Conservation (phyloP, 371 early-diverging fungal genomes). For the Amoeboradix gromovi region DNA sequence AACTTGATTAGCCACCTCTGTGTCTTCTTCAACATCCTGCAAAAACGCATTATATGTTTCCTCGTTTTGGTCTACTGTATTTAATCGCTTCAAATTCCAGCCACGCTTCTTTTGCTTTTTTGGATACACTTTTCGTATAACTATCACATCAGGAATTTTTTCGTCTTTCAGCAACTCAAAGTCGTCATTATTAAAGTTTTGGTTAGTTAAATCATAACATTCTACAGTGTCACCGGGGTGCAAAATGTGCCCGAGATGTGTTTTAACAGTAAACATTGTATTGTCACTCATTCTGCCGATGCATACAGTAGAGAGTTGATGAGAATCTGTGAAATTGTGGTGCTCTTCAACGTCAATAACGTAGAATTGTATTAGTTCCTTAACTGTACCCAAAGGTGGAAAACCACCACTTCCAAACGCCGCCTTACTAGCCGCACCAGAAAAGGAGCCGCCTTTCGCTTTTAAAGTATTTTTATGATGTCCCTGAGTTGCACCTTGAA, state of each 20-base stretch:
- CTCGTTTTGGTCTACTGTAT: conserved; percentile 41
- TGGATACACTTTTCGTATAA: conserved; percentile 69
- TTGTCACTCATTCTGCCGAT: conserved; percentile 34
- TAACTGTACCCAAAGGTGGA: conserved; percentile 21
- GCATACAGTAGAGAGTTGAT: conserved; percentile 15
- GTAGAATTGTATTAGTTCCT: conserved; percentile 52
- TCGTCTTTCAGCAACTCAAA: conserved; percentile 33
- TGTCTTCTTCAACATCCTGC: conserved; percentile 84
- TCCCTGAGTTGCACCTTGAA: not conserved
- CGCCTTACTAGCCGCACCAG: conserved; percentile 52
- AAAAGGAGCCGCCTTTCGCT: conserved; percentile 28
- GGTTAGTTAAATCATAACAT: conserved; percentile 34
- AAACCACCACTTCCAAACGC: conserved; percentile 9
- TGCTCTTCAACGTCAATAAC: conserved; percentile 68
- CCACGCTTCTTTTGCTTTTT: conserved; percentile 43
- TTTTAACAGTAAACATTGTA: conserved; percentile 38
- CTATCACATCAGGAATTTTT: conserved; percentile 43
- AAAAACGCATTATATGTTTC: conserved; percentile 20
- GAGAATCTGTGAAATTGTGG: conserved; percentile 21
- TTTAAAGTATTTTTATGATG: conserved; percentile 3
- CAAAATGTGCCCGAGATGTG: conserved; percentile 69
- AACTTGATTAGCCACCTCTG: conserved; percentile 18
- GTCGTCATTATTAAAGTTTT: conserved; percentile 66
- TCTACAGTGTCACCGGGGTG: conserved; percentile 56
- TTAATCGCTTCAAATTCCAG: conserved; percentile 67